phyloP scores from a whole-genome alignment of 2,329 filamentous ascomycete species.

The Ciborinia camelliae region DNA sequence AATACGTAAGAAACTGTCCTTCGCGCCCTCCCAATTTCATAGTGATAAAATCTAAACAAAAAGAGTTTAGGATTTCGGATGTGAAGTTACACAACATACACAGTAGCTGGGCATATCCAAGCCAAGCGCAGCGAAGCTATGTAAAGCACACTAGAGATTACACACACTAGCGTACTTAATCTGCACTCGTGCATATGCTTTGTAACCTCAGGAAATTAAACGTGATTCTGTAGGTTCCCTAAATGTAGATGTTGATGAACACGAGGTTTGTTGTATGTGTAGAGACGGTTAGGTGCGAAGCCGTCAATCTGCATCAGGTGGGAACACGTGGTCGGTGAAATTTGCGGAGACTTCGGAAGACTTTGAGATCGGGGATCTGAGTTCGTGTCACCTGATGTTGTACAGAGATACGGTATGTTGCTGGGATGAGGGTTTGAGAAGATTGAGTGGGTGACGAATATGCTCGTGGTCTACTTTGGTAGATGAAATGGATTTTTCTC shows the following conservation, averaged over 20 bases:
- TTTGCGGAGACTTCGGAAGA: conserved; percentile 11
- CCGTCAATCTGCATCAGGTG: conserved; percentile 13
- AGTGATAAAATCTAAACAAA: conserved; percentile 8
- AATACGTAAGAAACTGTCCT: not conserved
- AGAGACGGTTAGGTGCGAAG: conserved; percentile 17
- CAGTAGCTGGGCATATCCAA: conserved; percentile 10
- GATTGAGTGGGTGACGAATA: not conserved
- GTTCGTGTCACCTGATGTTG: conserved; percentile 2
- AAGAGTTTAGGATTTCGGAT: conserved; percentile 7
- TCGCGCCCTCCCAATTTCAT: not conserved
- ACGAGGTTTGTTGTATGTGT: conserved; percentile 15
- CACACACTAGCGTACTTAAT: not conserved
- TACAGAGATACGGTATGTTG: conserved; percentile 11
- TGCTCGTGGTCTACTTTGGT: not conserved
- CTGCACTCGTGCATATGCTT: conserved; percentile 2
- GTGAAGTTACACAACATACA: conserved; percentile 4
- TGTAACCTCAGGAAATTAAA: conserved; percentile 17
- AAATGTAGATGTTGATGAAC: conserved; percentile 10
- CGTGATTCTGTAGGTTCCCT: conserved; percentile 16
- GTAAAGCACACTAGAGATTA: not conserved
- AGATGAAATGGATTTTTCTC: not conserved
- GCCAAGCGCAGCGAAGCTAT: conserved; percentile 1
- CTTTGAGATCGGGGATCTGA: conserved; percentile 9
- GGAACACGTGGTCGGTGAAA: conserved; percentile 18
- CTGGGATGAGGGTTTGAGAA: not conserved